Evolutionary conservation across 805 yeast genomes (phyloP), one percentile per base, ranked within the genome.

Genomic region (Suhomyces faveliae): DNA sequence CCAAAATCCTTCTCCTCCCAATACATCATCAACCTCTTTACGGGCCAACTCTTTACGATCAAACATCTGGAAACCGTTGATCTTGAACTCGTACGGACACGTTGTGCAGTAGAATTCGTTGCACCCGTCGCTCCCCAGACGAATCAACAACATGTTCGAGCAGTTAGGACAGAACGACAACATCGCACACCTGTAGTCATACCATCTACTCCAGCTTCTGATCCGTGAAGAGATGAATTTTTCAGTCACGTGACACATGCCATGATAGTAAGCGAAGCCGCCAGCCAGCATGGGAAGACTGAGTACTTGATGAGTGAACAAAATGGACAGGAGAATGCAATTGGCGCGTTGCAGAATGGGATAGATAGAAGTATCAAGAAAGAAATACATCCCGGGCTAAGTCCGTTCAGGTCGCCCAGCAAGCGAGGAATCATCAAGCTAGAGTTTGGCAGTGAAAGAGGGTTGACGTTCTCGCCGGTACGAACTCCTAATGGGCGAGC

Each of bases 1-100:
- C 99, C 99, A 94, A 1, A 97, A 95, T 24, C 96, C 97, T 52
- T 84, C 94, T 29, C 96, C 96, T 48, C 99, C 99, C 13, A 94
- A 76, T 10, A 94, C 96, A 70, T 92, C 99, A 66, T 94, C 99
- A 2, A 94, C 92, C 55, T 89, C 87, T 61, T 94, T 94, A 63
- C 96, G 76, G 25, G 87, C 85, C 58, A 94, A 76, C 51, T 79
- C 78, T 62, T 87, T 89, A 47, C 97, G 77, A 62, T 91, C 97
- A 64, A 76, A 94, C 68, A 94, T 81, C 59, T 85, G 90, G 37
- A 88, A 75, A 2, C 92, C 96, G 22, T 77, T 78, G 43, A 94
- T 89, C 35, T 91, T 90, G 64, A 92, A 94, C 62, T 89, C 92
- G 58, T 94, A 94, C 0, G 99, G 97, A 64, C 99, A 94, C 1